These are phyloP conservation scores for Diaporthe citri DNA, from an alignment of 2,329 filamentous ascomycete genomes.

Conservation along the genomic window DNA sequence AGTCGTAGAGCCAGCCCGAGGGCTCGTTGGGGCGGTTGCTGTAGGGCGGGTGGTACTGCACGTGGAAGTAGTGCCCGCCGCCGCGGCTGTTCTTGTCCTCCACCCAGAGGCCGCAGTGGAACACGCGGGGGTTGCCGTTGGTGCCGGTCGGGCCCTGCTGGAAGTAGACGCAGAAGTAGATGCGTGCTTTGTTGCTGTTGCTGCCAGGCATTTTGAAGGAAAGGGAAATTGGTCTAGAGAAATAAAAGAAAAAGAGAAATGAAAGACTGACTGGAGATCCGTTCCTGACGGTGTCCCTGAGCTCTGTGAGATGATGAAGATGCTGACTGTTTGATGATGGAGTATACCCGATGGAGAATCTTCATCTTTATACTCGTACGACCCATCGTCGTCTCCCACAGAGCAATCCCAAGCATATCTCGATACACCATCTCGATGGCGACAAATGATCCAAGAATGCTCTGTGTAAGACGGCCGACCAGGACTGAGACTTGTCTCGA, in stretches of 20 bases:
- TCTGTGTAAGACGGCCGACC: background rate
- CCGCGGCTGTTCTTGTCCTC: background rate
- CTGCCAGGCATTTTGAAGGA: background rate
- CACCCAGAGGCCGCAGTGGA: constrained; percentile 3
- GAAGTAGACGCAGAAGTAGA: constrained; percentile 8
- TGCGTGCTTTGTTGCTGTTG: background rate
- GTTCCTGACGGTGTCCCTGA: constrained; percentile 5
- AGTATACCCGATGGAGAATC: background rate
- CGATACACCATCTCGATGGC: background rate
- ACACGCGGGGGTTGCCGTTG: background rate
- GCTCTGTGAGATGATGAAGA: background rate
- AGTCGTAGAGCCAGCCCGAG: background rate
- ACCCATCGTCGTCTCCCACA: background rate
- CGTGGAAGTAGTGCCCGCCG: background rate
- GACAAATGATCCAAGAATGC: background rate
- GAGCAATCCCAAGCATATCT: background rate
- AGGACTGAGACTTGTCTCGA: background rate
- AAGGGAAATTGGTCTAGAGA: background rate
- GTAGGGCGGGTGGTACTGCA: background rate
- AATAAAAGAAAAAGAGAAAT: background rate
- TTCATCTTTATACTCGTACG: background rate
- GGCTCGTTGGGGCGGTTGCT: background rate
- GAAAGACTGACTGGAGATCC: background rate
- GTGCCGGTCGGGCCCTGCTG: background rate
- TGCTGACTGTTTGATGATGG: background rate